Conservation (phyloP, 805 yeast genomes). For the Yamadazyma paraphyllophila region DNA sequence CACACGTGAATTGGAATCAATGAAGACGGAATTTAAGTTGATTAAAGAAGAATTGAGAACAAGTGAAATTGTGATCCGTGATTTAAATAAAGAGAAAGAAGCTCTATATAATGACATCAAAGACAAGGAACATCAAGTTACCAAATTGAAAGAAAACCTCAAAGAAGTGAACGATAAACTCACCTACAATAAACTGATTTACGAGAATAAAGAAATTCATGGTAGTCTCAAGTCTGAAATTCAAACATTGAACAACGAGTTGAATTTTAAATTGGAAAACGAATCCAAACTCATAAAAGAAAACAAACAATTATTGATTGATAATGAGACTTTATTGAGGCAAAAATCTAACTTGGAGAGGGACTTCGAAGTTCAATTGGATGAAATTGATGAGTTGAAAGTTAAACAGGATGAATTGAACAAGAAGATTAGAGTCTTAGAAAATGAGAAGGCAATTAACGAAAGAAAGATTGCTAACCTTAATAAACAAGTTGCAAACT, state of each 20-base stretch:
- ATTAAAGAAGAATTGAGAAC: slow-evolving; percentile 51
- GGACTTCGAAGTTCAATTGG: slow-evolving; percentile 36
- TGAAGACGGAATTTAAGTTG: slow-evolving; percentile 41
- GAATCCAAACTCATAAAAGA: slow-evolving; percentile 68
- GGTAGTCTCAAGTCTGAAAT: slow-evolving; percentile 52
- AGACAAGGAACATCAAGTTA: slow-evolving; percentile 54
- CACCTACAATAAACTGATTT: slow-evolving; percentile 47
- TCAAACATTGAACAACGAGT: slow-evolving; percentile 49
- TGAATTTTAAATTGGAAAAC: slow-evolving; percentile 53
- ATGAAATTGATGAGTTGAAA: slow-evolving; percentile 42
- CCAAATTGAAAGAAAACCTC: slow-evolving; percentile 47
- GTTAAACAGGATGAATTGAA: slow-evolving; percentile 23
- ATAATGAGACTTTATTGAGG: slow-evolving; percentile 46
- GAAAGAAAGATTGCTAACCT: slow-evolving; percentile 36
- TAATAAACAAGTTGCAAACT: slow-evolving; percentile 50
- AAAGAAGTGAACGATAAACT: slow-evolving; percentile 56
- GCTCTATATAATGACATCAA: slow-evolving; percentile 55
- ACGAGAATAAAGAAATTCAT: slow-evolving; percentile 39
- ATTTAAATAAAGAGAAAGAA: slow-evolving; percentile 48
- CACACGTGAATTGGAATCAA: slow-evolving; percentile 48
- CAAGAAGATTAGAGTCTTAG: slow-evolving; percentile 28
- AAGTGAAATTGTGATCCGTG: slow-evolving; percentile 52
- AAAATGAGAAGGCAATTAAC: slow-evolving; percentile 31
- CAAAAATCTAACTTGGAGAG: slow-evolving; percentile 26
- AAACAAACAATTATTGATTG: slow-evolving; percentile 58